Percentiles rank a stretch among this genome's conserved stretches.
These are phyloP conservation scores for Turnera subulata DNA, from an alignment of 345 rosid genomes.

Conservation along the genomic window DNA sequence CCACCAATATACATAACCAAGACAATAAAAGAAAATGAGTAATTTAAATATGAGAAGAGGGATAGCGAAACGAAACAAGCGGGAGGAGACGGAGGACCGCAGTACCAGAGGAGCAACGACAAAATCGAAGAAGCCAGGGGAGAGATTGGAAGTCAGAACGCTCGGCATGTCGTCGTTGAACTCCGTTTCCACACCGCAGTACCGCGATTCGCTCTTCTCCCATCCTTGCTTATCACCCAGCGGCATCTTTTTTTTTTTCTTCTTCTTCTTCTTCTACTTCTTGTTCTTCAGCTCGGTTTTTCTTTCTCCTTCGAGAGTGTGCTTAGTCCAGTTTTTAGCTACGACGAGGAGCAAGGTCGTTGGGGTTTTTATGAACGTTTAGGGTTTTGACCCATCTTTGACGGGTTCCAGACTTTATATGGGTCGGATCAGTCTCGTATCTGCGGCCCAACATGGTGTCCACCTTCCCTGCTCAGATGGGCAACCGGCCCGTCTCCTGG, in stretches of 20 bases:
- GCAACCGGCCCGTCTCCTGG: too few relatives aligned
- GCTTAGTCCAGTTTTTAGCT: too few relatives aligned
- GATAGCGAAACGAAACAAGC: background rate
- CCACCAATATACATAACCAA: slow-evolving; percentile 3
- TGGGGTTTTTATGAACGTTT: too few relatives aligned
- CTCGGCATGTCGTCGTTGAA: slow-evolving; percentile 66
- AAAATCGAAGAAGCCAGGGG: slow-evolving; percentile 74
- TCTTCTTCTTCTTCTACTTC: background rate
- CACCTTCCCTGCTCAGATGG: too few relatives aligned
- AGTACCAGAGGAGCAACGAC: slow-evolving; percentile 73
- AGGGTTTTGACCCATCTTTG: too few relatives aligned
- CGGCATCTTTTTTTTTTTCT: slow-evolving; percentile 46
- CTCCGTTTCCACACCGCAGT: slow-evolving; percentile 88
- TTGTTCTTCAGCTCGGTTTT: background rate
- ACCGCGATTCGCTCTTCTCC: slow-evolving; percentile 81
- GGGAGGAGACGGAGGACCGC: slow-evolving; percentile 7
- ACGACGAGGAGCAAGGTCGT: too few relatives aligned
- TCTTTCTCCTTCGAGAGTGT: too few relatives aligned
- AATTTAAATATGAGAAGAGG: background rate
- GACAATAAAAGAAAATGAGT: background rate
- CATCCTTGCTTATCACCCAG: slow-evolving; percentile 75
- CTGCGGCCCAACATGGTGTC: too few relatives aligned
- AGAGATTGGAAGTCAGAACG: slow-evolving; percentile 63
- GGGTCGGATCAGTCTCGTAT: too few relatives aligned
- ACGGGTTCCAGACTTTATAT: too few relatives aligned